Evolutionary conservation across 768 basidiomycete genomes (phyloP).

Genomic region (Cystofilobasidium ferigula): DNA sequence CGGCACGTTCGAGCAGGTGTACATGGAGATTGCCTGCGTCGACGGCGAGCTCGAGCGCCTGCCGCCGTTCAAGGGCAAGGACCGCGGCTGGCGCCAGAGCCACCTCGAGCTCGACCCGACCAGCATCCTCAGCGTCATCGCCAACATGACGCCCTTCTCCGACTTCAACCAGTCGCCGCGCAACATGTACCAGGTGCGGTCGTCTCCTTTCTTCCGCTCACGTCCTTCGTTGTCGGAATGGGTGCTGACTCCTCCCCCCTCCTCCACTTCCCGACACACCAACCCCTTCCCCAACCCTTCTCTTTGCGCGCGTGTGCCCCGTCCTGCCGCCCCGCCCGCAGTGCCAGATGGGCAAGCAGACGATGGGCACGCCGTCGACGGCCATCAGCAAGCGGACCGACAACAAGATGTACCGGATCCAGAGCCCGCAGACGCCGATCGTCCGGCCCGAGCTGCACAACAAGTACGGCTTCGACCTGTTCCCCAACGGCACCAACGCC

Average conservation of each 20-base stretch:
- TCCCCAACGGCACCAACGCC: conserved; percentile 96
- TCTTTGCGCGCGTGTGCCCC: neutral
- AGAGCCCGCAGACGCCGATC: conserved; percentile 86
- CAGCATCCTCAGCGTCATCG: conserved; percentile 89
- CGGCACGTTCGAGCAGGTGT: conserved; percentile 96
- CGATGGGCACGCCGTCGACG: conserved; percentile 96
- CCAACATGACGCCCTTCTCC: conserved; percentile 95
- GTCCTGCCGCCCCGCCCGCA: neutral
- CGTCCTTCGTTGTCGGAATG: no score
- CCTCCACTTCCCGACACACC: neutral
- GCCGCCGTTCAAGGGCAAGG: conserved; percentile 27
- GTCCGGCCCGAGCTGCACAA: conserved; percentile 86
- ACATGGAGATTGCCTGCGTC: conserved; percentile 93
- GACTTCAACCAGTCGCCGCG: conserved; percentile 89
- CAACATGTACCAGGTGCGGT: conserved; percentile 39
- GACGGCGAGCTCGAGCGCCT: conserved; percentile 65
- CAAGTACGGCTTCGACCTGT: conserved; percentile 93
- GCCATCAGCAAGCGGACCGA: conserved; percentile 85
- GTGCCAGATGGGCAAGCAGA: conserved; percentile 94
- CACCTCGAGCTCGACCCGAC: conserved; percentile 93
- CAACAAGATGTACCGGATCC: conserved; percentile 93
- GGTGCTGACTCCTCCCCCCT: no score
- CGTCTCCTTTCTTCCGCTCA: neutral
- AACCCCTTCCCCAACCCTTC: neutral
- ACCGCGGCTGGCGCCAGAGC: conserved; percentile 38